Conservation (phyloP, 805 yeast species). For the Starmerella ratchasimensis region DNA sequence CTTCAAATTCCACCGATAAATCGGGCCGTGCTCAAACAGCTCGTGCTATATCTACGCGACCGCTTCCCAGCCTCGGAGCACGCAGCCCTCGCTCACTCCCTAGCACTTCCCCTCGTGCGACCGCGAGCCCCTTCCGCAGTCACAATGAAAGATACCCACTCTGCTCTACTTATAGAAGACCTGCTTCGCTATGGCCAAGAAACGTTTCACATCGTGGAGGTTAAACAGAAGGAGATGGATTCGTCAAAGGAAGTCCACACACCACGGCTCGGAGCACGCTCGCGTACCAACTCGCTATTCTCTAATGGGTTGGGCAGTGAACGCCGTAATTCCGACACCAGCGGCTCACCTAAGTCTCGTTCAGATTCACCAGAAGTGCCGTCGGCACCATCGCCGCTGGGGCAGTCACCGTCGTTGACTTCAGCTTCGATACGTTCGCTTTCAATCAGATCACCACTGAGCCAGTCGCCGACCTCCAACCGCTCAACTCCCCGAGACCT, state of each 20-base stretch:
- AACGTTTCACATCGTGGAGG: conserved; percentile 18
- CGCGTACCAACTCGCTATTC: too few relatives aligned
- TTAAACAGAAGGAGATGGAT: conserved; percentile 6
- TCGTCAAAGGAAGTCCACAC: conserved; percentile 1
- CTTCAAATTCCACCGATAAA: conserved; percentile 19
- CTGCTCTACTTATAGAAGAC: conserved; percentile 19
- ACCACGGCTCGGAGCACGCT: too few relatives aligned
- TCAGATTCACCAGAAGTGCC: too few relatives aligned
- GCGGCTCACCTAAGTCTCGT: too few relatives aligned
- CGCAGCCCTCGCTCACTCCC: conserved; percentile 12
- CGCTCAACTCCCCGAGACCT: too few relatives aligned
- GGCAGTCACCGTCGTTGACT: too few relatives aligned
- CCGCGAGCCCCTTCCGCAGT: conserved; percentile 24
- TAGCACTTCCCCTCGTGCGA: conserved; percentile 22
- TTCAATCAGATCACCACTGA: too few relatives aligned
- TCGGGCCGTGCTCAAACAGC: conserved; percentile 14
- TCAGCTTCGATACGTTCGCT: too few relatives aligned
- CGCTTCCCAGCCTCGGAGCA: not conserved
- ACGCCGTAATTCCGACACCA: too few relatives aligned
- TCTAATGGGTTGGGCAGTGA: too few relatives aligned
- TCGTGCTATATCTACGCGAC: conserved; percentile 16
- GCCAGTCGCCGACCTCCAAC: too few relatives aligned
- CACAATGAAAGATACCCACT: conserved; percentile 24
- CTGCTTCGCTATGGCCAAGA: conserved; percentile 18
- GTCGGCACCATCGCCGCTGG: too few relatives aligned